Conservation (phyloP, 805 yeast species). For the Candida incommunis region DNA sequence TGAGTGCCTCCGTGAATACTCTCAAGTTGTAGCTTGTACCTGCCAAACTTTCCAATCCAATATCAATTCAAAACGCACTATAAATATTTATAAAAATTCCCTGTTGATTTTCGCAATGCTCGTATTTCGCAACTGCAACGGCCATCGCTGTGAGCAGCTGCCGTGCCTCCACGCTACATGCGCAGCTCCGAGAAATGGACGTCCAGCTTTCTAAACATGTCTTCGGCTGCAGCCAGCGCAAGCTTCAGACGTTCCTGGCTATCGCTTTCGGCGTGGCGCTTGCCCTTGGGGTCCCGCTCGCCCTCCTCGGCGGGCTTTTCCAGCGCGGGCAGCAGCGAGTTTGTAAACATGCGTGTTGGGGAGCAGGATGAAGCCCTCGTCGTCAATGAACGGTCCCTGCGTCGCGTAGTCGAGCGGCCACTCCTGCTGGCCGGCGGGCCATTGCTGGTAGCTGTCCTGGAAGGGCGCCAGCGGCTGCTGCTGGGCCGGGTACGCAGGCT, state of each 20-base stretch:
- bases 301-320: slow-evolving; percentile 12
- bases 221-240: slow-evolving; percentile 18
- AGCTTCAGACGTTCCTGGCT: slow-evolving; percentile 7
- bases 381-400: neutral
- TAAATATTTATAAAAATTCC: too few species aligned
- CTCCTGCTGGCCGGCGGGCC: slow-evolving; percentile 1
- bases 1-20: neutral
- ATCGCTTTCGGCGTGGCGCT: slow-evolving; percentile 3
- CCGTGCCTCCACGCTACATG: too few species aligned
- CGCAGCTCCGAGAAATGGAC: slow-evolving; percentile 5
- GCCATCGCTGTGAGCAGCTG: too few species aligned
- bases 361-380: slow-evolving; percentile 3
- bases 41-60: too few species aligned
- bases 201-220: slow-evolving; percentile 15
- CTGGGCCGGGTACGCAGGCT: slow-evolving; percentile 3
- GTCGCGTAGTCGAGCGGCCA: slow-evolving; percentile 5
- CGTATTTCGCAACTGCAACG: too few species aligned
- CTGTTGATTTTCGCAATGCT: too few species aligned
- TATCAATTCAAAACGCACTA: too few species aligned
- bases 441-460: slow-evolving; percentile 3
- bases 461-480: slow-evolving; percentile 2
- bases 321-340: slow-evolving; percentile 11
- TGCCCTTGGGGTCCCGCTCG: slow-evolving; percentile 2
- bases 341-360: slow-evolving; percentile 6
- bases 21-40: neutral